Evolutionary conservation across 2,329 filamentous ascomycete genomes (phyloP).

Genomic region (Xylaria digitata): DNA sequence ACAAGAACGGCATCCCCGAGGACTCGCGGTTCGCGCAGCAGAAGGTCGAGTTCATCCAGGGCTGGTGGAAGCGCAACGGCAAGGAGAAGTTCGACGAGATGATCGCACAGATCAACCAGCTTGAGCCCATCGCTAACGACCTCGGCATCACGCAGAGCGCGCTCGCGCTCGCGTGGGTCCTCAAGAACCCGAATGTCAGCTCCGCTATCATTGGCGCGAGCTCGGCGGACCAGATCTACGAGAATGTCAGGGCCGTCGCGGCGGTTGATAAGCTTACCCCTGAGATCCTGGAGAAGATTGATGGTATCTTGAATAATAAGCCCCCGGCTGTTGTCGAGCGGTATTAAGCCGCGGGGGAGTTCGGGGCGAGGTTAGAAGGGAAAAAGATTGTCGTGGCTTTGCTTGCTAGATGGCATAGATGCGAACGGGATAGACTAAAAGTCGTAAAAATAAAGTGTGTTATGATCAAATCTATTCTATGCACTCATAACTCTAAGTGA

Average conservation of each 20-base stretch:
- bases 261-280: slow-evolving; percentile 67
- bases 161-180: slow-evolving; percentile 71
- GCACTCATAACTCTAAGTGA: too few species aligned
- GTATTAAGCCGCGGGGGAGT: slow-evolving; percentile 39
- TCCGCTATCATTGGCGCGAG: slow-evolving; percentile 71
- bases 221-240: slow-evolving; percentile 67
- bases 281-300: slow-evolving; percentile 69
- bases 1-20: slow-evolving; percentile 67
- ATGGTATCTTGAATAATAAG: slow-evolving; percentile 69
- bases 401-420: too few species aligned
- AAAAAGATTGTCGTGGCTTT: background rate
- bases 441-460: background rate
- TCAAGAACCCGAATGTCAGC: slow-evolving; percentile 71
- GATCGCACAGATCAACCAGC: slow-evolving; percentile 69
- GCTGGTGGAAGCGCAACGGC: slow-evolving; percentile 63
- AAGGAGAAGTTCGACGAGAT: slow-evolving; percentile 65
- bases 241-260: slow-evolving; percentile 66
- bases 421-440: too few species aligned
- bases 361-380: background rate
- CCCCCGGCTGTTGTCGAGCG: slow-evolving; percentile 57
- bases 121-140: slow-evolving; percentile 72
- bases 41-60: slow-evolving; percentile 66
- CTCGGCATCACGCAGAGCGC: slow-evolving; percentile 68
- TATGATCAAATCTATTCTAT: background rate
- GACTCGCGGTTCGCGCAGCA: slow-evolving; percentile 57